A percentile compares a stretch with the other conserved stretches of the same genome.
Evolutionary conservation across 2,329 filamentous ascomycete species (phyloP).

Genomic region (Colletotrichum horii): DNA sequence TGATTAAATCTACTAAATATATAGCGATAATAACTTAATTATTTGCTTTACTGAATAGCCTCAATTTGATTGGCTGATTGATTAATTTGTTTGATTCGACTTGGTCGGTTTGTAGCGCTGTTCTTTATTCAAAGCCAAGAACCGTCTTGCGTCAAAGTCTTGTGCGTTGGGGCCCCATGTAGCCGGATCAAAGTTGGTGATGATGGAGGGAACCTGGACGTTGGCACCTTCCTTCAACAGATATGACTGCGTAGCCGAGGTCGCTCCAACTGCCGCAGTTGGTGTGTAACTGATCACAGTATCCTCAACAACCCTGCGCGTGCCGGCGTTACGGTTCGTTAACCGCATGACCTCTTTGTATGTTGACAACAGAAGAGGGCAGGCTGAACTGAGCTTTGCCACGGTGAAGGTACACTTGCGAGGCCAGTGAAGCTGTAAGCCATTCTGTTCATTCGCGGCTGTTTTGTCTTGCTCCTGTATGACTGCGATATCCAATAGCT

Average conservation of each 20-base stretch:
- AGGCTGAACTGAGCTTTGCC: background rate
- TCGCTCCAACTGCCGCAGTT: background rate
- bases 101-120: no score
- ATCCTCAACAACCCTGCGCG: conserved; percentile 2
- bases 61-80: no score
- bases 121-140: no score
- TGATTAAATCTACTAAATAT: no score
- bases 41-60: no score
- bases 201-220: conserved; percentile 28
- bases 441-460: background rate
- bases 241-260: background rate
- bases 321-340: background rate
- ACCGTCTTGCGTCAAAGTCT: conserved; percentile 30
- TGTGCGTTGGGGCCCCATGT: conserved; percentile 30
- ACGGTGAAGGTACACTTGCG: background rate
- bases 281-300: background rate
- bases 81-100: no score
- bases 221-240: conserved; percentile 6
- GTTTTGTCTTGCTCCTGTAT: background rate
- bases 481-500: background rate
- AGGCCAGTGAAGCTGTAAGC: background rate
- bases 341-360: conserved; percentile 10
- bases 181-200: conserved; percentile 25
- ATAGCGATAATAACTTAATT: no score
- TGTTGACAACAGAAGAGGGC: background rate